Conservation (phyloP, 805 yeast species). For the Diddensiella caesifluorescens region DNA sequence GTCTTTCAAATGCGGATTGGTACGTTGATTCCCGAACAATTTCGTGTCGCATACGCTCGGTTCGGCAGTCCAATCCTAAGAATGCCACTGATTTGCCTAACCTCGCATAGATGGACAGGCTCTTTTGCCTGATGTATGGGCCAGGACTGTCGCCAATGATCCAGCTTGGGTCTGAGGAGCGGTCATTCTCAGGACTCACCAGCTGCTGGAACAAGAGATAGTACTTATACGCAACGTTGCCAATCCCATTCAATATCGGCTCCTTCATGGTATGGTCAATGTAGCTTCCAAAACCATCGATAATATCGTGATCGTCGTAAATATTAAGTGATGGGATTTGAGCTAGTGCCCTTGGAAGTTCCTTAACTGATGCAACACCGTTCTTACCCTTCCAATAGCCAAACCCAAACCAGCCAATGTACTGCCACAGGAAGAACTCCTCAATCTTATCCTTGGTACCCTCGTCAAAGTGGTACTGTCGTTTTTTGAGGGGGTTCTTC, state of each 20-base stretch:
- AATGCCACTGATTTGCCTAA: slow-evolving; percentile 70
- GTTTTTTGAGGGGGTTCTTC: slow-evolving; percentile 43
- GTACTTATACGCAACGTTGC: slow-evolving; percentile 74
- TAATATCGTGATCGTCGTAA: slow-evolving; percentile 93
- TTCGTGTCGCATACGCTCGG: slow-evolving; percentile 67
- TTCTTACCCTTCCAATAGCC: slow-evolving; percentile 75
- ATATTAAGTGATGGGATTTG: slow-evolving; percentile 82
- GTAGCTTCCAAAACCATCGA: slow-evolving; percentile 94
- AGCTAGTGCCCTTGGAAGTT: slow-evolving; percentile 71
- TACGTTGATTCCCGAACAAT: slow-evolving; percentile 57
- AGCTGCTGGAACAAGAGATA: slow-evolving; percentile 93
- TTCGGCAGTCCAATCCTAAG: slow-evolving; percentile 85
- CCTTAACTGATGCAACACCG: slow-evolving; percentile 60
- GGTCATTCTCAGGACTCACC: slow-evolving; percentile 42
- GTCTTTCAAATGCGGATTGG: slow-evolving; percentile 51
- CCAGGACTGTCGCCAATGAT: slow-evolving; percentile 54
- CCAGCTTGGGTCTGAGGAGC: slow-evolving; percentile 49
- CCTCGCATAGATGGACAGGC: slow-evolving; percentile 66
- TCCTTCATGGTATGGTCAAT: slow-evolving; percentile 66
- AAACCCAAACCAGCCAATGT: slow-evolving; percentile 82
- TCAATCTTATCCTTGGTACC: slow-evolving; percentile 53
- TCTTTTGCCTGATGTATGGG: slow-evolving; percentile 59
- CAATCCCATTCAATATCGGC: slow-evolving; percentile 64
- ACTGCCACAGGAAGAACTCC: slow-evolving; percentile 64
- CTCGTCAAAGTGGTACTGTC: slow-evolving; percentile 39